Evolutionary conservation across 169 alveolate species (phyloP).

Genomic region (Cytauxzoon felis): DNA sequence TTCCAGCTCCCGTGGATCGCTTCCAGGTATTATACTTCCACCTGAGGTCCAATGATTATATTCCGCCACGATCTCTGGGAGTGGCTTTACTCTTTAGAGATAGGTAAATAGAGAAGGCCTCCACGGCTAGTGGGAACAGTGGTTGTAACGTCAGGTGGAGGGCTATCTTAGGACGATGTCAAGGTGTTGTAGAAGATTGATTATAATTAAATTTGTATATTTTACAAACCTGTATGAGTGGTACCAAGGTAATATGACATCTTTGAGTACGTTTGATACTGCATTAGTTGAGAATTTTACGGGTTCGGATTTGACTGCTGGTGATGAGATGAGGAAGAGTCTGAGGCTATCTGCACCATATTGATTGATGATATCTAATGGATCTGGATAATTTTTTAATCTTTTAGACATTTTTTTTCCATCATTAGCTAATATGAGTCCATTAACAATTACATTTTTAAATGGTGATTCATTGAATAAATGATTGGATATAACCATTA

Average conservation of each 20-base stretch:
- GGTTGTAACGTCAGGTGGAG: neutral
- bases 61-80: too few relatives aligned
- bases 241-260: constrained; percentile 97
- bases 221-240: constrained; percentile 84
- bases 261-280: constrained; percentile 89
- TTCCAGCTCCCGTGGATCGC: too few relatives aligned
- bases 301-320: constrained; percentile 95
- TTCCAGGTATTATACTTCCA: too few relatives aligned
- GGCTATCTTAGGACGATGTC: neutral
- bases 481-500: constrained; percentile 90
- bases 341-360: constrained; percentile 95
- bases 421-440: constrained; percentile 92
- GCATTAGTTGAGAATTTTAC: constrained; percentile 90
- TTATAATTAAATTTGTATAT: neutral
- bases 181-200: neutral
- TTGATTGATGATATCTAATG: constrained; percentile 81
- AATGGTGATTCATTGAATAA: constrained; percentile 89
- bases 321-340: constrained; percentile 91
- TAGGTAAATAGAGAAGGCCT: too few relatives aligned
- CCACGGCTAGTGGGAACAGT: too few relatives aligned
- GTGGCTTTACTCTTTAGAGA: too few relatives aligned
- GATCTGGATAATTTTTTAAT: constrained; percentile 95
- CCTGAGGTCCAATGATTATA: too few relatives aligned
- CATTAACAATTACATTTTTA: constrained; percentile 93
- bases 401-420: constrained; percentile 98